Percentiles rank a stretch among this genome's conserved stretches.
phyloP scores from a whole-genome alignment of 2,329 filamentous ascomycete genomes.

The Colletotrichum nymphaeae region DNA sequence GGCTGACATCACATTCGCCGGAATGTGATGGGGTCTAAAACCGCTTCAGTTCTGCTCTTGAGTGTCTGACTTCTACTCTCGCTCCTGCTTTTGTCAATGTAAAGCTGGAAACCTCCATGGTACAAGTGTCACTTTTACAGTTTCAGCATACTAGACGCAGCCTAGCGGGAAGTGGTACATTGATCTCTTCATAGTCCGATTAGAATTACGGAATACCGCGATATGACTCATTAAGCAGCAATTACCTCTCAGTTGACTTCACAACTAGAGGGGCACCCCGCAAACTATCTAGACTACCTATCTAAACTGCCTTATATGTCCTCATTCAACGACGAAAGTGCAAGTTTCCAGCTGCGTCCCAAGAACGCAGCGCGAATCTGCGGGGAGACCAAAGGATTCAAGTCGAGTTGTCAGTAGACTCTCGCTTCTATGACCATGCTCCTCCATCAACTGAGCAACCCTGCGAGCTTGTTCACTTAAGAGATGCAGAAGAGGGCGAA shows the following conservation, averaged over 20 bases:
- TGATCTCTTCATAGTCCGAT: not conserved
- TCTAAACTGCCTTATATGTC: not conserved
- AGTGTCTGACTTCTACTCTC: fast-evolving
- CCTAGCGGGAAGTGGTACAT: not conserved
- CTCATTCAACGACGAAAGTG: not conserved
- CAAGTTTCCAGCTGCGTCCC: not conserved
- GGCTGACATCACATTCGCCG: not conserved
- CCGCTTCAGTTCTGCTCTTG: not conserved
- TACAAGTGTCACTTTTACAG: too few species aligned
- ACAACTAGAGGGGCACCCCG: not conserved
- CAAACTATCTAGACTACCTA: not conserved
- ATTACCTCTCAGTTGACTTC: not conserved
- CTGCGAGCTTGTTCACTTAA: not conserved
- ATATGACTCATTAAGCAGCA: not conserved
- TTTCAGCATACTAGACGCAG: not conserved
- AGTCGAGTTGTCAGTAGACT: not conserved
- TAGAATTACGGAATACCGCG: not conserved
- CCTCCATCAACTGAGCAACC: not conserved
- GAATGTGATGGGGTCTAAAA: not conserved
- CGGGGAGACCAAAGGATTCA: not conserved
- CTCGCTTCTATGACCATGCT: not conserved
- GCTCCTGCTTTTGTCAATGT: not conserved
- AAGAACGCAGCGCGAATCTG: not conserved
- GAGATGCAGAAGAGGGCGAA: not conserved
- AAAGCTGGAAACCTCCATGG: not conserved